A percentile compares a stretch with the other conserved stretches of the same genome.
Evolutionary conservation across 371 early-diverging fungal species (phyloP).

Genomic region (Batrachochytrium dendrobatidis): DNA sequence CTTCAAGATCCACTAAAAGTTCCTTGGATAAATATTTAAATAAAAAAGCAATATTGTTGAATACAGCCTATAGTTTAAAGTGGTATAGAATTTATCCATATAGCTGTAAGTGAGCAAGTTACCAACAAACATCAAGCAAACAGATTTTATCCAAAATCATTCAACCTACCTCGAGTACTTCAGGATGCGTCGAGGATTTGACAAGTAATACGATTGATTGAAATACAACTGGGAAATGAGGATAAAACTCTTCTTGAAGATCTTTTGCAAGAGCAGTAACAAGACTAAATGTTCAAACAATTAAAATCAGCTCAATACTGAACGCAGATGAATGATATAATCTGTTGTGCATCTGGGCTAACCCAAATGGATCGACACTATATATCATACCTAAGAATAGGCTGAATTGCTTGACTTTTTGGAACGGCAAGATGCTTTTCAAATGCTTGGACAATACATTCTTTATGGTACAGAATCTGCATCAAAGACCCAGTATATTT

Average conservation of each 20-base stretch:
- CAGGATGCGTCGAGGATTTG: slow-evolving; percentile 46
- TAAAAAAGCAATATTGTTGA: slow-evolving; percentile 80
- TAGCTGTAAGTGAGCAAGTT: no score
- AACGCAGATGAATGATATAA: background rate
- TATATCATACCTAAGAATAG: slow-evolving; percentile 69
- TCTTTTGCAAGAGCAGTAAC: slow-evolving; percentile 78
- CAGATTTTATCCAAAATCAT: no score
- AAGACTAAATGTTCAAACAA: slow-evolving; percentile 43
- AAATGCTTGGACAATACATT: slow-evolving; percentile 58
- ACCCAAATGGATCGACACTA: background rate
- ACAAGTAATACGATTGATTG: slow-evolving; percentile 56
- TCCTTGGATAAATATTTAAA: slow-evolving; percentile 79
- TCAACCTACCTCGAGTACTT: slow-evolving; percentile 62
- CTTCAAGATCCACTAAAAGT: slow-evolving; percentile 57
- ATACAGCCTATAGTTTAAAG: slow-evolving; percentile 50
- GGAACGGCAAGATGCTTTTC: slow-evolving; percentile 55
- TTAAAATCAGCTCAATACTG: background rate
- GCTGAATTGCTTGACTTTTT: slow-evolving; percentile 60
- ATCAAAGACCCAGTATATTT: slow-evolving; percentile 66
- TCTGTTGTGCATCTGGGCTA: background rate
- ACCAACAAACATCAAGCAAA: no score
- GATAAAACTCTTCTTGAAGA: slow-evolving; percentile 82
- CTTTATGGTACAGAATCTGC: slow-evolving; percentile 83
- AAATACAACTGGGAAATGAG: slow-evolving; percentile 63
- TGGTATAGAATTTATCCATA: background rate